Evolutionary conservation across 306 rosid genomes (phyloP), one percentile per base, ranked within the genome.

Genomic region (Citrullus mucosospermus): DNA sequence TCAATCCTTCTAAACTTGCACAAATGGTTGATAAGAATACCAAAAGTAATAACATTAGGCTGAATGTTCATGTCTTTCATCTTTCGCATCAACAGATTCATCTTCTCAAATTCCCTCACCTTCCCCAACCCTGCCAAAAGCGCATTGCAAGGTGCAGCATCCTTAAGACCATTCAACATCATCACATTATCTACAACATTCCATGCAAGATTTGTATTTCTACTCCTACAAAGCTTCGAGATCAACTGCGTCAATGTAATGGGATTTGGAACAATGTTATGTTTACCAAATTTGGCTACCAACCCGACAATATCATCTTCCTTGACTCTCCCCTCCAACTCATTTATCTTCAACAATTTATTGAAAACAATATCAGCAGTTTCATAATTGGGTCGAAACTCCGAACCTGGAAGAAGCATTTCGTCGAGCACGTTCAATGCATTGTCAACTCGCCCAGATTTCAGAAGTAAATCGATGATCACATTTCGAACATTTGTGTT

Each of bases 1-100:
- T 90, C 91, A 4, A 94, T 75, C 84, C 91, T 92, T 85, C 96
- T 78, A 68, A 87, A 83, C 88, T 89, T 87, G 85, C 98, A 92
- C 65, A 90, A 82, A 65, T 75, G 75, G 79, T 89, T 84, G 25
- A 92, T 76, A 77, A 87, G 82, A 82, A 94, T 89, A 84, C 93
- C 89, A 78, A 87, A 88, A 53, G 97, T 94, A 28, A 89, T 67
- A 59, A 83, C 91, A 78, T 71, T 18, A 2, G 96, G 95, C 56
- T 70, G 77, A 79, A 90, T 88, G 43, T 78, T 75, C 89, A 77
- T 79, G 25, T 88, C 95, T 79, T 90, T 85, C 98, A 92, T 92
- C 87, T 87, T 83, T 4, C 43, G 83, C 77, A 84, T 80, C 53
- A 94, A 86, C 79, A 81, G 72, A 85, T 89, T 90, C 94, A 92